Base-by-base conservation (phyloP, 495 filamentous ascomycete genomes). In the Apiosordaria backusii region DNA sequence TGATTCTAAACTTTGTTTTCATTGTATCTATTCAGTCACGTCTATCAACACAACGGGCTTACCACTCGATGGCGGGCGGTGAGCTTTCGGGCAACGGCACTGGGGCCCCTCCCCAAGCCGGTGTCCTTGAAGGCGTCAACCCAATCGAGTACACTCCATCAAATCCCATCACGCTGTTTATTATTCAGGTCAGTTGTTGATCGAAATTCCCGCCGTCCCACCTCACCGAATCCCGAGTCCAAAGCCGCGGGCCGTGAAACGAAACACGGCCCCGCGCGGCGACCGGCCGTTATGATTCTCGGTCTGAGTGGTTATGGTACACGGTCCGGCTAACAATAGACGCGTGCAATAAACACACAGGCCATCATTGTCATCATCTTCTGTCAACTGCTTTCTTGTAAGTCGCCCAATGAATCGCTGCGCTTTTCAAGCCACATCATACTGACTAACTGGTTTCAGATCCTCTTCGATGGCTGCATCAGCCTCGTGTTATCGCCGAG, bases 401-500 rank as follows among this genome's bases (percentile, higher is more conserved):
- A 50, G 68, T 64, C 57, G 27, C 24, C 53, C 2, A 27, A 3
- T 16, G 18, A 4, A 4, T 21, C 27, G 6, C 19, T 53, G 60
- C 21, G 16, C n/a, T 50, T 18, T 15, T 13, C 9, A 15, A 21
- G 9, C 7, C 27, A 15, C 19, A 18, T 21, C 16, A 19, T 62
- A 24, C 66, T 68, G 52, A 65, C 61, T 65, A 16, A 22, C 63
- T 29, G 25, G 19, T 18, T 45, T 19, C 60, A 74, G 72, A 74
- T 70, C 95, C 94, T 23, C 85, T 98, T 9, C 92, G 91, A 62
- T 90, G 89, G 72, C 79, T 97, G 57, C 89, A 90, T 63, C 94
- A 98, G 74, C 94, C 94, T 57, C 87, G 90, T 65, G 94, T 98
- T 65, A 99, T 99, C 70, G 92, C 95, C 53, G 95, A 98, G 84